Base-by-base conservation (phyloP, 202 grass and related monocot genomes). In the Setaria italica region DNA sequence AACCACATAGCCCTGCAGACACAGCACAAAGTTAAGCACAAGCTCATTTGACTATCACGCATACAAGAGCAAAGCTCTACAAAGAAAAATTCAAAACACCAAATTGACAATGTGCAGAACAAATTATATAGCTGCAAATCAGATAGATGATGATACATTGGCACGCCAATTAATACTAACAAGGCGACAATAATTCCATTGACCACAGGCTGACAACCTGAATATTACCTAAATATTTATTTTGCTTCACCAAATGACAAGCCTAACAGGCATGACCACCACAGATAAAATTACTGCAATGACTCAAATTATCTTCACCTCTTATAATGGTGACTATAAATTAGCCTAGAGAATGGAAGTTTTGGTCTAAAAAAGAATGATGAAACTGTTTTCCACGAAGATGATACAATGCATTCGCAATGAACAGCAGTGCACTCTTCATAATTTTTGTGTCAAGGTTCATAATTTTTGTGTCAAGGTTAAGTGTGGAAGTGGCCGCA, bases 1-100 rank as follows among this genome's bases (percentile, higher is more conserved):
- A 58, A 97, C 79, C 10, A 98, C 92, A 84, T 90, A 98, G 1
- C 95, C 95, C 95, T 98, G 74, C 34, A 78, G 1, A 49, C 6
- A 70, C 83, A 63, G 17, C 13, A 57, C 1, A 39, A 25, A 17
- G 2, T 60, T 54, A 78, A 15, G 32, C 5, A 9, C 16, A 43
- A 11, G 2, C 1, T 43, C 2, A 71, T 21, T 5, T 78, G 14
- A 79, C 5, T 1, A 84, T 19, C 13, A 41, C 6, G 33, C n/a
- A 1, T 17, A n/a, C 4, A 80, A 9, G 29, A 20, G 19, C 35
- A 11, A 68, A 20, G 8, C 8, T 25, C 7, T 35, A 35, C 7
- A 13, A 16, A 57, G 2, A 47, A 53, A 54, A 49, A 4, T 8
- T 57, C 19, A 25, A 9, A 59, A 29, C 21, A 21, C 7, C n/a